A percentile compares a stretch with the other conserved stretches of the same genome.
These are phyloP conservation scores for Cryptococcus hybrid DNA, from an alignment of 1,284 basidiomycete species.

Conservation along the genomic window DNA sequence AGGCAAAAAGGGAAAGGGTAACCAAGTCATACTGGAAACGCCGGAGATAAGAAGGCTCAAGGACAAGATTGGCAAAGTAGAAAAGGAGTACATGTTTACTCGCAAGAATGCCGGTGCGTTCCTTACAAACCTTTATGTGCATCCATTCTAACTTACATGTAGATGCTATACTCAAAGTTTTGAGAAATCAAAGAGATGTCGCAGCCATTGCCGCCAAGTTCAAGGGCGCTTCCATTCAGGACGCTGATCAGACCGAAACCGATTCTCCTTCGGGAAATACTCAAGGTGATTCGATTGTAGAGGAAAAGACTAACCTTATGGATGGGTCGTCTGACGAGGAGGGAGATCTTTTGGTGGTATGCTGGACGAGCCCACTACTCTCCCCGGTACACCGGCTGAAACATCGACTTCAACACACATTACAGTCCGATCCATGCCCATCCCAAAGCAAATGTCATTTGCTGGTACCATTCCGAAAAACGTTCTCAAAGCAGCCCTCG, in stretches of 20 bases:
- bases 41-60: slow-evolving; percentile 56
- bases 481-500: slow-evolving; percentile 24
- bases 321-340: slow-evolving; percentile 42
- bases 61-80: slow-evolving; percentile 58
- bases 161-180: slow-evolving; percentile 59
- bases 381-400: slow-evolving; percentile 46
- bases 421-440: slow-evolving; percentile 67
- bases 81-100: slow-evolving; percentile 72
- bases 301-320: slow-evolving; percentile 1
- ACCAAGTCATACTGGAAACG: slow-evolving; percentile 40
- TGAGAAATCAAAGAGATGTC: slow-evolving; percentile 59
- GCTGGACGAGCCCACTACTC: slow-evolving; percentile 61
- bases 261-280: background rate
- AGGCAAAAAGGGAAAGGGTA: slow-evolving; percentile 43
- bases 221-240: slow-evolving; percentile 44
- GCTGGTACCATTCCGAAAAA: slow-evolving; percentile 36
- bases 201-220: slow-evolving; percentile 59
- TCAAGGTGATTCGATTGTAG: background rate
- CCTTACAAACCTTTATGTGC: background rate
- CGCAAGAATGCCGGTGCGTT: slow-evolving; percentile 59
- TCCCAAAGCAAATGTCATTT: slow-evolving; percentile 73
- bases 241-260: background rate
- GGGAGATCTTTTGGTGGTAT: slow-evolving; percentile 70
- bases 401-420: slow-evolving; percentile 55
- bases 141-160: slow-evolving; percentile 22